Conservation (phyloP, 768 basidiomycete genomes). For the Hypsizygus marmoreus region DNA sequence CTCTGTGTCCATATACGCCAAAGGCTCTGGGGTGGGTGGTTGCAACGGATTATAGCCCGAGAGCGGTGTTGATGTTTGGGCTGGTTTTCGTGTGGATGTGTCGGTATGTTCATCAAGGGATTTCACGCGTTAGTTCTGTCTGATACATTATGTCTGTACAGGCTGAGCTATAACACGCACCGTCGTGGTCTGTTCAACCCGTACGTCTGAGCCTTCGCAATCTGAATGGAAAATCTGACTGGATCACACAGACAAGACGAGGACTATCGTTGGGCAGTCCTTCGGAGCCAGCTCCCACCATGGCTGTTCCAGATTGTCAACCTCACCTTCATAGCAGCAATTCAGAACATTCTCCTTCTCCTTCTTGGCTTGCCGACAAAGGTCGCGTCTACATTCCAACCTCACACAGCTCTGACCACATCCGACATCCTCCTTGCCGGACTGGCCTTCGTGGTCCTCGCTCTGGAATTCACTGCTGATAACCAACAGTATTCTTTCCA, state of each 20-base stretch:
- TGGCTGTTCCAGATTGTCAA: slow-evolving; percentile 48
- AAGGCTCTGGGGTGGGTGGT: slow-evolving; percentile 40
- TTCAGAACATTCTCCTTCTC: slow-evolving; percentile 82
- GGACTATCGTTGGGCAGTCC: slow-evolving; percentile 89
- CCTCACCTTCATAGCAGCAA: slow-evolving; percentile 72
- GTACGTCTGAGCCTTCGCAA: slow-evolving; percentile 38
- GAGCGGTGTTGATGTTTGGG: slow-evolving; percentile 74
- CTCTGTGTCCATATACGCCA: slow-evolving; percentile 59
- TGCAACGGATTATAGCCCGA: slow-evolving; percentile 59
- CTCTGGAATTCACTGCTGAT: slow-evolving; percentile 81
- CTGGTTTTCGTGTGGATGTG: slow-evolving; percentile 71
- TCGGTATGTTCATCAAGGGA: slow-evolving; percentile 36
- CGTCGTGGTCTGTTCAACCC: slow-evolving; percentile 78
- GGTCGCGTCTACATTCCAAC: slow-evolving; percentile 53
- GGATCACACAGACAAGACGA: slow-evolving; percentile 66
- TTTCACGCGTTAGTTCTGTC: slow-evolving; percentile 11
- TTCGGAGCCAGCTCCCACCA: slow-evolving; percentile 55
- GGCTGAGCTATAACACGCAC: slow-evolving; percentile 81
- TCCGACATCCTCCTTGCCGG: slow-evolving; percentile 67
- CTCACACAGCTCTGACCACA: slow-evolving; percentile 49
- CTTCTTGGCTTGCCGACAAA: slow-evolving; percentile 65
- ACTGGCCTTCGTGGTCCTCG: slow-evolving; percentile 59
- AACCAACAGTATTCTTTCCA: slow-evolving; percentile 91
- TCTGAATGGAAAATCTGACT: background rate
- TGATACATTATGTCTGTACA: slow-evolving; percentile 20